Conservation (phyloP, 2,329 filamentous ascomycete genomes). For the Arthrobotrys iridis region DNA sequence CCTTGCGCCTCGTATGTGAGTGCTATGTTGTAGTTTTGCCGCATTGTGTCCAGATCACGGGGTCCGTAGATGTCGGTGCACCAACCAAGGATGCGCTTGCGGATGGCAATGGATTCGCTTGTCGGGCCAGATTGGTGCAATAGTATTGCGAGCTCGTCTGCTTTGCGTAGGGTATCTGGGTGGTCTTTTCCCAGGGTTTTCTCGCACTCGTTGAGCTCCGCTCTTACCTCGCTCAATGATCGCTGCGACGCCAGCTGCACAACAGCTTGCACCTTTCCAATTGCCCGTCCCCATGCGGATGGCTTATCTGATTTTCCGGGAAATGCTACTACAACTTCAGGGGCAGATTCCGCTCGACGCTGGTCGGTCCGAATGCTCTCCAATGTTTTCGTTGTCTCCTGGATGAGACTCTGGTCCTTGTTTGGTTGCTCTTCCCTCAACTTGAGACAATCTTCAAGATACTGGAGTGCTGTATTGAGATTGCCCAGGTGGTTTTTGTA, state of each 20-base stretch:
- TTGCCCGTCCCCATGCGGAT: background rate
- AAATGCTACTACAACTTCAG: background rate
- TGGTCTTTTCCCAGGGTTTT: slow-evolving; percentile 5
- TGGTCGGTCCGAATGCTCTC: background rate
- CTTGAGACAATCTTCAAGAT: slow-evolving; percentile 11
- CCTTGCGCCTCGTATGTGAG: slow-evolving; percentile 1
- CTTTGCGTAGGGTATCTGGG: background rate
- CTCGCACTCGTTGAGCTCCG: background rate
- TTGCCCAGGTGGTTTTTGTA: background rate
- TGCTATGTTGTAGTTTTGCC: slow-evolving; percentile 4
- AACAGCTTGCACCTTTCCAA: background rate
- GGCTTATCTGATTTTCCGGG: background rate
- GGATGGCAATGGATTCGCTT: slow-evolving; percentile 3
- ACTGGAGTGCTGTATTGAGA: background rate
- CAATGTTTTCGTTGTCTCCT: background rate
- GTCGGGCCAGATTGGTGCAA: background rate
- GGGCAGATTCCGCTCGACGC: slow-evolving; percentile 8
- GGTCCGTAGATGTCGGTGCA: background rate
- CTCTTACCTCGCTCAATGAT: background rate
- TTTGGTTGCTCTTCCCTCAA: slow-evolving; percentile 3
- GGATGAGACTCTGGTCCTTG: background rate
- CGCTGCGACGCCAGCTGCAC: background rate
- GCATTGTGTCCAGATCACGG: background rate
- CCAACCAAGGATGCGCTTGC: slow-evolving; percentile 3
- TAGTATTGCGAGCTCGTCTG: background rate